Base-by-base conservation (phyloP, 768 basidiomycete species). In the Phylloporus arenicola region DNA sequence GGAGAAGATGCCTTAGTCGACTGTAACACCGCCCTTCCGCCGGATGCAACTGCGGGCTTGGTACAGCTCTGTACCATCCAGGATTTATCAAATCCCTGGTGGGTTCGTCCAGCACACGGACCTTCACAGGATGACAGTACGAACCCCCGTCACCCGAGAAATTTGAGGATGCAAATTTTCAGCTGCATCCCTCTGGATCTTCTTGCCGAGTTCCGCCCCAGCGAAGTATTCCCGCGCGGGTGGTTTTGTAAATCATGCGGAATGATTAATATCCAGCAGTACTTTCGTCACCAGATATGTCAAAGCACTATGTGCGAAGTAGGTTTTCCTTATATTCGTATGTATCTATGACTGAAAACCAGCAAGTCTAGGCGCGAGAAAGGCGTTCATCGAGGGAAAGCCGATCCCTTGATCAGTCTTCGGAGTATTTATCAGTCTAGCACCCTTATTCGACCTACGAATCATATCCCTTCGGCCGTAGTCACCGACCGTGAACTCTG, bases 171-270 rank as follows among this genome's bases (percentile, higher is more conserved):
- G 52, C 68, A 64, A 16, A 57, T 59, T 47, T 59, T 50, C 43
- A 67, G 64, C 37, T 62, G 59, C 49, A 49, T 68, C 20, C 67
- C 67, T 7, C 50, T 67, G 12, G 64, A 68, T 49, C 50, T 70
- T 34, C 57, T 68, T 12, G 67, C 63, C 7, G 54, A 52, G 5
- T 68, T 68, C 31, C 46, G 58, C 17, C 64, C 68, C 4, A 63
- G 53, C 30, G 70, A 67, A 33, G 62, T 57, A 2, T 70, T 79
- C 45, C 74, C 60, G 11, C 63, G 61, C 24, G 80, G 79, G 7
- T 82, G 78, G 79, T 72, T 70, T 51, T 81, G 80, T 52, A 50
- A 22, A 2, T 44, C 53, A 0, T 81, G 80, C 50, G 79, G 79
- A 22, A 68, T 73, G 58, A 59, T 81, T 22, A 81, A 79, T 43